Percentiles rank a stretch among this genome's conserved stretches.
Evolutionary conservation across 2,329 filamentous ascomycete species (phyloP).

Genomic region (Berkeleyomyces basicola): DNA sequence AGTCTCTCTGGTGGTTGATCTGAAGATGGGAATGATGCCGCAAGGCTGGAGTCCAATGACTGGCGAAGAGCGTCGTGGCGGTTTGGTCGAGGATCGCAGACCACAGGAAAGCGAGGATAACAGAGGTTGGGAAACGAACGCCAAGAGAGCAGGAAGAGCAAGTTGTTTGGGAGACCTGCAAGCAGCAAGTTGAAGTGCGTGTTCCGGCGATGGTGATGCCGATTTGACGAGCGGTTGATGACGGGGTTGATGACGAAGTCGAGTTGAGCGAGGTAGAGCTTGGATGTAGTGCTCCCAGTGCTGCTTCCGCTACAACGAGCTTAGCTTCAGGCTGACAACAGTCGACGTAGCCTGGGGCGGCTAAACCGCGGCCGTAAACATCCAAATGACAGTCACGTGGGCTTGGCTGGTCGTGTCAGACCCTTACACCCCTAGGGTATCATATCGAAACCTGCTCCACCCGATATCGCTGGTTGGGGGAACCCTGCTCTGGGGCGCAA

Average conservation of each 20-base stretch:
- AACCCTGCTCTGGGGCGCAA: not conserved
- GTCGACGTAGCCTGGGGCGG: constrained; percentile 11
- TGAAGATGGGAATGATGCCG: not conserved
- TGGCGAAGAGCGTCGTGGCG: not conserved
- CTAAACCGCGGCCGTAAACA: not conserved
- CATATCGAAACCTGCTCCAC: not conserved
- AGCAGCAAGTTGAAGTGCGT: not conserved
- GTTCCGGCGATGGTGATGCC: not conserved
- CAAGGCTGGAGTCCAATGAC: constrained; percentile 5
- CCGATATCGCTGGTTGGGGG: not conserved
- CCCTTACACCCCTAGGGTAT: not conserved
- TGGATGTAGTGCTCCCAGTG: not conserved
- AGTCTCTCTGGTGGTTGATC: not conserved
- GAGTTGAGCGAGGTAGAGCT: not conserved
- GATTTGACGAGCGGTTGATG: not conserved
- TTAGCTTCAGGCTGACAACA: constrained; percentile 14
- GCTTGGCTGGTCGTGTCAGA: no score
- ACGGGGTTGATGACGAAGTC: not conserved
- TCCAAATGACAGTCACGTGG: not conserved
- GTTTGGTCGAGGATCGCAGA: not conserved
- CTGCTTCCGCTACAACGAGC: not conserved
- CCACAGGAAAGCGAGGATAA: not conserved
- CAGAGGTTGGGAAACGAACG: not conserved
- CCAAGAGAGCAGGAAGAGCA: not conserved
- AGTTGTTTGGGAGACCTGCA: not conserved